These are phyloP conservation scores for Eudorina sp. DNA, from an alignment of 139 green algal species.

Conservation along the genomic window DNA sequence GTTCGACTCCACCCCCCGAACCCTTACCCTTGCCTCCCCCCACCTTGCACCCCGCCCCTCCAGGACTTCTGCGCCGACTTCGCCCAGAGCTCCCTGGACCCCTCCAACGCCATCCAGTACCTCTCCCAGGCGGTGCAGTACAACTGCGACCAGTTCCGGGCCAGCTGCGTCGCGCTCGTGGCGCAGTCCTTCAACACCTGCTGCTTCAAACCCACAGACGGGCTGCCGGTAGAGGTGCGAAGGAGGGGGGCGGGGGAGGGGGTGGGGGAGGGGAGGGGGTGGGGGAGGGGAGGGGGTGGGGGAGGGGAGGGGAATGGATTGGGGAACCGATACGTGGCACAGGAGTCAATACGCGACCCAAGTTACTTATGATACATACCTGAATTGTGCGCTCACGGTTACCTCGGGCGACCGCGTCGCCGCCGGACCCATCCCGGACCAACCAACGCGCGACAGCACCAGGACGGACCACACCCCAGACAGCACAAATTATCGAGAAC, in stretches of 20 bases:
- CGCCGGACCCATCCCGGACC: no score
- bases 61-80: conserved; percentile 56
- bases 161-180: conserved; percentile 48
- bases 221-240: conserved; percentile 48
- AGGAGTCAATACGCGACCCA: no score
- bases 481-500: no score
- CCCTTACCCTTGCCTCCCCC: neutral
- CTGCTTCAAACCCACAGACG: conserved; percentile 48
- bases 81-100: conserved; percentile 46
- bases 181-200: conserved; percentile 40
- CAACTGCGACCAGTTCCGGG: conserved; percentile 51
- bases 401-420: no score
- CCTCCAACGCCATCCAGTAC: conserved; percentile 47
- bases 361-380: no score
- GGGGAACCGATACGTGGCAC: no score
- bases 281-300: no score
- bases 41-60: neutral
- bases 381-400: no score
- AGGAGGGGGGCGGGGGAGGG: neutral
- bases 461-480: no score
- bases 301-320: no score
- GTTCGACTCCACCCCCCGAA: neutral
- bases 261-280: neutral
- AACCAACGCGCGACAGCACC: no score
- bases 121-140: conserved; percentile 54